Evolutionary conservation across 225 moss, liverwort and hornwort species (phyloP).

Genomic region (Antitrichia curtipendula): DNA sequence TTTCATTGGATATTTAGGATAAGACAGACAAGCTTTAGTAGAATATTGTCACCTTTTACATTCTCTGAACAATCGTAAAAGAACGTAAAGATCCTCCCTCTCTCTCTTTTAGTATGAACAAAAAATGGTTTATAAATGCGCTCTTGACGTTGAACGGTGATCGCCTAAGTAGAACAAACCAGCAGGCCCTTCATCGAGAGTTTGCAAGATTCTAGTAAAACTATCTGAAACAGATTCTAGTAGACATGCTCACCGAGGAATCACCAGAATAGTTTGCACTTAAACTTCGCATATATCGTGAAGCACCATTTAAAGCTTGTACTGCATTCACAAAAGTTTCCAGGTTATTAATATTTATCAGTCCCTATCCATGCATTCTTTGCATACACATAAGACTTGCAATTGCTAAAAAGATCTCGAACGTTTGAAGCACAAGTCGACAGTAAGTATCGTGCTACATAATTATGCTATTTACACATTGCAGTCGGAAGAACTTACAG

Average conservation of each 20-base stretch:
- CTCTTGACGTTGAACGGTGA: background rate
- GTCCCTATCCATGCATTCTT: background rate
- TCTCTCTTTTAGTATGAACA: background rate
- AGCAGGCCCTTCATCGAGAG: background rate
- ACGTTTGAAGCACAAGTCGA: background rate
- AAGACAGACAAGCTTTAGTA: background rate
- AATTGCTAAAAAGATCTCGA: background rate
- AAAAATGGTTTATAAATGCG: background rate
- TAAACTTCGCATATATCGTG: constrained; percentile 18
- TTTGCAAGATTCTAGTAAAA: background rate
- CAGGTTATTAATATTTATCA: background rate
- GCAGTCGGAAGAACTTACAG: constrained; percentile 16
- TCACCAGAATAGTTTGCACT: constrained; percentile 23
- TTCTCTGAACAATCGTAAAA: background rate
- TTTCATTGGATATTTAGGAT: background rate
- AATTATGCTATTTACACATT: background rate
- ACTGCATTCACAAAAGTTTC: constrained; percentile 10
- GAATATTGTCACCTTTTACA: background rate
- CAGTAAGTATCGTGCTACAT: background rate
- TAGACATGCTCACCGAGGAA: constrained; percentile 18
- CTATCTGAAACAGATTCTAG: background rate
- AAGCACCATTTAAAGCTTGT: constrained; percentile 1
- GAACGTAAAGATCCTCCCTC: background rate
- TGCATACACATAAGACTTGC: background rate
- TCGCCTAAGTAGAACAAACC: background rate